Conservation (phyloP, 1,284 basidiomycete genomes). For the Athelia sp. region DNA sequence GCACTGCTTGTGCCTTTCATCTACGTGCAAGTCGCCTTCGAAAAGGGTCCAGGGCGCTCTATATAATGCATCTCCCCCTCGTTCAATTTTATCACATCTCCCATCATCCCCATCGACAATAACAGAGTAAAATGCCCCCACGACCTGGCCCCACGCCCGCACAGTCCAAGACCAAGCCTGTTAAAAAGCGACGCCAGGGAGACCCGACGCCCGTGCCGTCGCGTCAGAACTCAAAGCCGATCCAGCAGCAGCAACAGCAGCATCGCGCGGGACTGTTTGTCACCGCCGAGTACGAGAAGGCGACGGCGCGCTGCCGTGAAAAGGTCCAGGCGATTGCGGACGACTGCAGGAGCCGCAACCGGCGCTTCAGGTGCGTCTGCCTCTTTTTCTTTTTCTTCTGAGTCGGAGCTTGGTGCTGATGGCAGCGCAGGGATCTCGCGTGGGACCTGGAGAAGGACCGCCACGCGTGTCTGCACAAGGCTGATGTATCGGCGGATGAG, state of each 20-base stretch:
- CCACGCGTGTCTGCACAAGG: conserved; percentile 21
- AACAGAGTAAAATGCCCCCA: too few species aligned
- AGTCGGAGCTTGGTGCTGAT: neutral
- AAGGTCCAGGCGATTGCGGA: neutral
- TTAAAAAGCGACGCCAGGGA: neutral
- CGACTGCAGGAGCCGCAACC: neutral
- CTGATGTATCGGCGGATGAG: conserved; percentile 3
- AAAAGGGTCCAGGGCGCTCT: too few species aligned
- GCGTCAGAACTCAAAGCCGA: neutral
- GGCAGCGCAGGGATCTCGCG: conserved; percentile 19
- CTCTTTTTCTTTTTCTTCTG: neutral
- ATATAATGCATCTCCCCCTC: too few species aligned
- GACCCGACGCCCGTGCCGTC: neutral
- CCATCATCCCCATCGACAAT: too few species aligned
- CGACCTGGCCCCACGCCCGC: too few species aligned
- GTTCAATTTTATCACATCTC: too few species aligned
- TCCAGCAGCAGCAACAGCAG: neutral
- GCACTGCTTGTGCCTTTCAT: too few species aligned
- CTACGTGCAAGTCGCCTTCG: too few species aligned
- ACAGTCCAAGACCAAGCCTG: neutral
- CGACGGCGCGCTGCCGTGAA: neutral
- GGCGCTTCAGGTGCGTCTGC: neutral
- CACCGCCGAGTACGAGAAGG: neutral
- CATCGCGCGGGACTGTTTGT: neutral
- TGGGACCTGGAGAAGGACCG: conserved; percentile 24